These are phyloP conservation scores for Kodamaea fukazawae DNA, from an alignment of 805 yeast species.

Conservation along the genomic window DNA sequence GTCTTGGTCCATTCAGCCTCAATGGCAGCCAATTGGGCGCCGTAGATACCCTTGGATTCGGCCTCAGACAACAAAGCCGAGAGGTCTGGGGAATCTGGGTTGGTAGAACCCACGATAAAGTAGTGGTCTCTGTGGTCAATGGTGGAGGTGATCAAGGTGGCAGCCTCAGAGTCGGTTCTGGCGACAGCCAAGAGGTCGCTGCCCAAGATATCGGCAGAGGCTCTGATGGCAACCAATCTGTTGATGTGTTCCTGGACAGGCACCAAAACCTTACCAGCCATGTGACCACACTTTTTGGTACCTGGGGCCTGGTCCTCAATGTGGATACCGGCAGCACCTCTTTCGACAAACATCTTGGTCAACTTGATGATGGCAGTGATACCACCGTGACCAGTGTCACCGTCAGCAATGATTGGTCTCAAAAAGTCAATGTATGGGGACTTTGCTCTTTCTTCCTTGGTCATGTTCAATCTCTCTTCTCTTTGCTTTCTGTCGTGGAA, in stretches of 20 bases:
- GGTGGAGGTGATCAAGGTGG: constrained; percentile 89
- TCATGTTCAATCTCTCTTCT: constrained; percentile 66
- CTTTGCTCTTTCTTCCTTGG: constrained; percentile 65
- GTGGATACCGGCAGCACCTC: constrained; percentile 99
- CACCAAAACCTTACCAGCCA: constrained; percentile 97
- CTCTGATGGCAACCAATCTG: constrained; percentile 89
- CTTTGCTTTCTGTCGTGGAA: constrained; percentile 97
- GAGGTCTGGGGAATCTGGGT: constrained; percentile 72
- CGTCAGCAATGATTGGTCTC: constrained; percentile 95
- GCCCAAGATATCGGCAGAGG: constrained; percentile 91
- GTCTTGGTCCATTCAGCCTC: constrained; percentile 79
- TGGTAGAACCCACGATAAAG: constrained; percentile 87
- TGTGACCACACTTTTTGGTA: constrained; percentile 97
- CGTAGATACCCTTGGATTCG: constrained; percentile 69
- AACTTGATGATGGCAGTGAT: constrained; percentile 92
- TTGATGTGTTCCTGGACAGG: constrained; percentile 97
- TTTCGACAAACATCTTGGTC: constrained; percentile 92
- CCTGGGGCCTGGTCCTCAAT: constrained; percentile 99
- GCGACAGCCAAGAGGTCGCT: constrained; percentile 85
- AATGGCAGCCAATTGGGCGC: constrained; percentile 64
- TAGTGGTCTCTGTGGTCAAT: constrained; percentile 94
- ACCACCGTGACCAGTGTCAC: constrained; percentile 99
- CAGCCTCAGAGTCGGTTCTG: constrained; percentile 97
- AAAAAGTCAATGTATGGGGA: constrained; percentile 78
- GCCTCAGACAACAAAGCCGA: constrained; percentile 79